A percentile compares a stretch with the other conserved stretches of the same genome.
phyloP scores from a whole-genome alignment of 495 filamentous ascomycete species.

The Penicillium subrubescens region DNA sequence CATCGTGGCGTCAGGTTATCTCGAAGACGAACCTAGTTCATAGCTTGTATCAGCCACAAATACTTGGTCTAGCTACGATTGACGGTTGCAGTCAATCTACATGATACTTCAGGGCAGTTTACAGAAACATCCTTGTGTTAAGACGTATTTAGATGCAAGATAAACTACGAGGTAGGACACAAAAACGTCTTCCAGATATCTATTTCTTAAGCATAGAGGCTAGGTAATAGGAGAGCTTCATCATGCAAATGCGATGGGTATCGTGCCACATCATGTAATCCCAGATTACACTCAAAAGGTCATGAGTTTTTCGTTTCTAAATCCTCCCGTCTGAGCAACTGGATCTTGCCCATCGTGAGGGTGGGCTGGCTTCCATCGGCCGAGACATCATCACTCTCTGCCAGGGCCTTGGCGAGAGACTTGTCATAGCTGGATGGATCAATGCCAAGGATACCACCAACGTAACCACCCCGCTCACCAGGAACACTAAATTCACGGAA shows the following conservation, averaged over 20 bases:
- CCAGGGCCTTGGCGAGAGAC: slow-evolving; percentile 38
- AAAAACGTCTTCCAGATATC: neutral
- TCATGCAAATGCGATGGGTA: slow-evolving; percentile 11
- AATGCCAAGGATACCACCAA: slow-evolving; percentile 92
- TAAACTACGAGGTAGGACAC: neutral
- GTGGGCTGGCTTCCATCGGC: slow-evolving; percentile 28
- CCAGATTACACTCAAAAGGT: slow-evolving; percentile 6
- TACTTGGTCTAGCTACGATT: neutral
- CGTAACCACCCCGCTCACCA: slow-evolving; percentile 75
- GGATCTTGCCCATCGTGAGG: slow-evolving; percentile 48
- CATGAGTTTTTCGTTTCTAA: slow-evolving; percentile 36
- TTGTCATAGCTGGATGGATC: slow-evolving; percentile 90
- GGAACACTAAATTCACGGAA: slow-evolving; percentile 96
- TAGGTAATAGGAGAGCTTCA: neutral
- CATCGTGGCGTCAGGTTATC: neutral
- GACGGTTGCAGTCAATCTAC: neutral
- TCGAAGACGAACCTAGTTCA: neutral
- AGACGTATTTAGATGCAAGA: neutral
- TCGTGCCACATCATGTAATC: slow-evolving; percentile 7
- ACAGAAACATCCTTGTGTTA: no score
- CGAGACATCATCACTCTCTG: slow-evolving; percentile 25
- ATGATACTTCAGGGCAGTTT: neutral
- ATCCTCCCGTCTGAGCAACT: slow-evolving; percentile 51
- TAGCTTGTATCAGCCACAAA: neutral
- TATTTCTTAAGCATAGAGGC: neutral